phyloP scores from a whole-genome alignment of 176 grass and related monocot species.

The Microstegium vimineum region DNA sequence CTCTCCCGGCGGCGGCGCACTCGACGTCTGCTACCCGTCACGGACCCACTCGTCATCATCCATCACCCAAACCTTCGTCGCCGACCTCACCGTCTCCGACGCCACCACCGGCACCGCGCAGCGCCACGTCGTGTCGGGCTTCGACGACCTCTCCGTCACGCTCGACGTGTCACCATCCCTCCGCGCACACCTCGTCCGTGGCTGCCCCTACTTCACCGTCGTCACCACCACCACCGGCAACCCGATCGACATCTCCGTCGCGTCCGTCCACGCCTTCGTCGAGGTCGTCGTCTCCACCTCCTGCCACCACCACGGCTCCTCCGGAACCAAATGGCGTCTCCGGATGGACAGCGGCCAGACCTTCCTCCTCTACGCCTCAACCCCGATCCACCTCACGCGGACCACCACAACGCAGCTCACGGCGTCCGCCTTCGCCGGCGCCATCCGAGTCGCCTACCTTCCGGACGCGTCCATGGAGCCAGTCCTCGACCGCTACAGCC shows the following conservation, averaged over 20 bases:
- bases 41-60: slow-evolving; percentile 50
- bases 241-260: slow-evolving; percentile 34
- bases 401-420: slow-evolving; percentile 35
- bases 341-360: slow-evolving; percentile 83
- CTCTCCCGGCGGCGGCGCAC: slow-evolving; percentile 34
- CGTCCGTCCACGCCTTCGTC: neutral
- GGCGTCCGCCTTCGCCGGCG: slow-evolving; percentile 47
- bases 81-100: slow-evolving; percentile 72
- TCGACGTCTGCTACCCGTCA: slow-evolving; percentile 69
- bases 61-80: slow-evolving; percentile 75
- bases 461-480: slow-evolving; percentile 58
- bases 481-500: slow-evolving; percentile 62
- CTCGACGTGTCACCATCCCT: slow-evolving; percentile 65
- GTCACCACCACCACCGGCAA: slow-evolving; percentile 28
- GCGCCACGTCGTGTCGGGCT: slow-evolving; percentile 53
- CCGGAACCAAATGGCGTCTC: slow-evolving; percentile 65
- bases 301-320: neutral
- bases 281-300: neutral
- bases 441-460: slow-evolving; percentile 58
- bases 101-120: neutral
- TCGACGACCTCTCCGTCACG: slow-evolving; percentile 79
- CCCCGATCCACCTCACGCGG: slow-evolving; percentile 47
- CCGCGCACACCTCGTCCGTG: slow-evolving; percentile 69
- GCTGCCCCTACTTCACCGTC: slow-evolving; percentile 72
- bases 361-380: slow-evolving; percentile 74